phyloP scores from a whole-genome alignment of 2,329 filamentous ascomycete genomes.

The Penicillium rolfsii region DNA sequence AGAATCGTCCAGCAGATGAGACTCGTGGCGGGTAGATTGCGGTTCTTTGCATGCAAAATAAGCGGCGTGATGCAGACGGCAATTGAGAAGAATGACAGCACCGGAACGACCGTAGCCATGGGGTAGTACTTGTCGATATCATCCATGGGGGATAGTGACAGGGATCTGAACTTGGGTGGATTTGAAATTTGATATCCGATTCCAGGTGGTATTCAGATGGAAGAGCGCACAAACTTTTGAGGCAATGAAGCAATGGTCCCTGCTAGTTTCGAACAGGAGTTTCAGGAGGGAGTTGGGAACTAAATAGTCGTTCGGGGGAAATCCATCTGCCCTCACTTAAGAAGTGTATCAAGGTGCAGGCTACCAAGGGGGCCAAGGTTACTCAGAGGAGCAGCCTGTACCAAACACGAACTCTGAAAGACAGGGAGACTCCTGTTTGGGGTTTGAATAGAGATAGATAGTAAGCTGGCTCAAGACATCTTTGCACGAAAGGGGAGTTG shows the following conservation, averaged over 20 bases:
- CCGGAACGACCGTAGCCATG: constrained; percentile 49
- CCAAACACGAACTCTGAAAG: not conserved
- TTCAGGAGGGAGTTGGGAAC: not conserved
- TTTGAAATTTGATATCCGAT: not conserved
- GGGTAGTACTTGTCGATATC: constrained; percentile 25
- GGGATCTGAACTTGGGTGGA: not conserved
- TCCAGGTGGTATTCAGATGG: not conserved
- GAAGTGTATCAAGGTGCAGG: not conserved
- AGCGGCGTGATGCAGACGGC: constrained; percentile 61
- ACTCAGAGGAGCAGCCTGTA: constrained; percentile 3
- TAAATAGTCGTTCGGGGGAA: not conserved
- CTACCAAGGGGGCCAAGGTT: not conserved
- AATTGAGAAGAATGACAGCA: constrained; percentile 55
- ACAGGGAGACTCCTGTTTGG: not conserved
- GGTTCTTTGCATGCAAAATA: constrained; percentile 62
- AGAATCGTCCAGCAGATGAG: constrained; percentile 61
- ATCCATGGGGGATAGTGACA: not conserved
- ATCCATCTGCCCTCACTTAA: not conserved
- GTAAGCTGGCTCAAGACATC: constrained; percentile 16
- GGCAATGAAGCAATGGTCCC: not conserved
- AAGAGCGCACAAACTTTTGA: not conserved
- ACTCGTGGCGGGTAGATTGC: constrained; percentile 62
- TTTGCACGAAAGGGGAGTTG: not conserved
- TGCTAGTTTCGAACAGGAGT: not conserved
- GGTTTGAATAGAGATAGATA: constrained; percentile 4